Evolutionary conservation across 768 basidiomycete genomes (phyloP).

Genomic region (Mycena sanguinolenta): DNA sequence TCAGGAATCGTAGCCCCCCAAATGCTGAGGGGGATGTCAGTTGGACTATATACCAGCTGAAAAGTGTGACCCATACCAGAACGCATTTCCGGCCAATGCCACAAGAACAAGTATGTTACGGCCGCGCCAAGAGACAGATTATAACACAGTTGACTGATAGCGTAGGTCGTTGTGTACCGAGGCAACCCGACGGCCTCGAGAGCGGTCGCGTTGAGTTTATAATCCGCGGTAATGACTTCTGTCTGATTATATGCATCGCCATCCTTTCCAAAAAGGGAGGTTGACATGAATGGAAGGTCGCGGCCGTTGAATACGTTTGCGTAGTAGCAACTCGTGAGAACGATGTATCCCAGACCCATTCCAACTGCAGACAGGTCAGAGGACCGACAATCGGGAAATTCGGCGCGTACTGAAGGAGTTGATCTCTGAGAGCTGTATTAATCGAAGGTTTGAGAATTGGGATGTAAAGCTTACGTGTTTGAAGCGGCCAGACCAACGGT

Average conservation of each 20-base stretch:
- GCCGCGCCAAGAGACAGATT: constrained; percentile 65
- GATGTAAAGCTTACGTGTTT: constrained; percentile 57
- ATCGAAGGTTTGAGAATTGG: not conserved
- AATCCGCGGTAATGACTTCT: constrained; percentile 55
- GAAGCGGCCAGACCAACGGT: constrained; percentile 68
- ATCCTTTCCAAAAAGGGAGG: constrained; percentile 54
- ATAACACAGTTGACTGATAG: constrained; percentile 62
- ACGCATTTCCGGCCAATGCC: constrained; percentile 66
- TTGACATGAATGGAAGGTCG: constrained; percentile 63
- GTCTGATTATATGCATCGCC: constrained; percentile 57
- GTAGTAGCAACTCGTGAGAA: constrained; percentile 59
- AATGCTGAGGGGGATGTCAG: constrained; percentile 48
- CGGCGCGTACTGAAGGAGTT: constrained; percentile 53
- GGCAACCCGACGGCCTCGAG: constrained; percentile 42
- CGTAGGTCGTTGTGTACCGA: constrained; percentile 62
- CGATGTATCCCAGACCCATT: constrained; percentile 61
- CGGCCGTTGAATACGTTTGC: constrained; percentile 59
- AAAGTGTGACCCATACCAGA: constrained; percentile 44
- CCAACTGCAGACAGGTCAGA: constrained; percentile 50
- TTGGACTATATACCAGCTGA: not conserved
- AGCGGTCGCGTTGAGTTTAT: constrained; percentile 49
- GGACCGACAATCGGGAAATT: not conserved
- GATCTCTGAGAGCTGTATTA: constrained; percentile 46
- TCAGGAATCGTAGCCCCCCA: constrained; percentile 55
- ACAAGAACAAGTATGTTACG: constrained; percentile 62